Percentiles rank a stretch among this genome's conserved stretches.
Evolutionary conservation across 164 flowering plant species (phyloP).

Genomic region (Chloranthus sessilifolius): DNA sequence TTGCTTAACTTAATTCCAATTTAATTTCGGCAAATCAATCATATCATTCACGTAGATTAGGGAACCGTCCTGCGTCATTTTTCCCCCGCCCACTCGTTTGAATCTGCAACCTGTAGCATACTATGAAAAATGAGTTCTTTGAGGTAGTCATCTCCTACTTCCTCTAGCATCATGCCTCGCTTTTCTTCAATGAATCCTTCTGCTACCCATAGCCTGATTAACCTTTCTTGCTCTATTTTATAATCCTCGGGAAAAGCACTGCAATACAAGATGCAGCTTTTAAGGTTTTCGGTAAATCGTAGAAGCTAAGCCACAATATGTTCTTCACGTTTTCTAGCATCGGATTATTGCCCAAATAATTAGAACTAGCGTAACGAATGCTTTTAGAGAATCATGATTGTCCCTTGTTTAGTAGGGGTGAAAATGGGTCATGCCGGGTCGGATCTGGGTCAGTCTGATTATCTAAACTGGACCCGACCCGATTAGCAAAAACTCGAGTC

Average conservation of each 20-base stretch:
- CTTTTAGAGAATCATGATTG: too few species aligned
- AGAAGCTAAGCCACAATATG: background rate
- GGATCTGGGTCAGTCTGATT: too few species aligned
- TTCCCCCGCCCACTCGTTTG: too few species aligned
- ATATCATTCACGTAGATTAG: too few species aligned
- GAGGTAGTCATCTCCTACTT: background rate
- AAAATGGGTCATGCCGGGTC: too few species aligned
- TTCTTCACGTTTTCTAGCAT: background rate
- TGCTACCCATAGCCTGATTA: constrained; percentile 1
- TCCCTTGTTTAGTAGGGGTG: too few species aligned
- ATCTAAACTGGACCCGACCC: too few species aligned
- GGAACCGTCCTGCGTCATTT: too few species aligned
- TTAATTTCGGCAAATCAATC: too few species aligned
- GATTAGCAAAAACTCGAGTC: too few species aligned
- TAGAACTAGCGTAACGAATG: too few species aligned
- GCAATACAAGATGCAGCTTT: background rate
- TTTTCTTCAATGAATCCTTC: background rate
- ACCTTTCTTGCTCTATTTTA: background rate
- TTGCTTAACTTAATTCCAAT: too few species aligned
- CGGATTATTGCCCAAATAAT: background rate
- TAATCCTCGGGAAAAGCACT: background rate
- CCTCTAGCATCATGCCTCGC: background rate
- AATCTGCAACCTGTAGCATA: background rate
- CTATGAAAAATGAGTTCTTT: background rate
- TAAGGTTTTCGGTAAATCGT: background rate